Percentiles rank a stretch among this genome's conserved stretches.
Conservation (phyloP, 1,284 basidiomycete species). For the Bondarzewia mesenterica region DNA sequence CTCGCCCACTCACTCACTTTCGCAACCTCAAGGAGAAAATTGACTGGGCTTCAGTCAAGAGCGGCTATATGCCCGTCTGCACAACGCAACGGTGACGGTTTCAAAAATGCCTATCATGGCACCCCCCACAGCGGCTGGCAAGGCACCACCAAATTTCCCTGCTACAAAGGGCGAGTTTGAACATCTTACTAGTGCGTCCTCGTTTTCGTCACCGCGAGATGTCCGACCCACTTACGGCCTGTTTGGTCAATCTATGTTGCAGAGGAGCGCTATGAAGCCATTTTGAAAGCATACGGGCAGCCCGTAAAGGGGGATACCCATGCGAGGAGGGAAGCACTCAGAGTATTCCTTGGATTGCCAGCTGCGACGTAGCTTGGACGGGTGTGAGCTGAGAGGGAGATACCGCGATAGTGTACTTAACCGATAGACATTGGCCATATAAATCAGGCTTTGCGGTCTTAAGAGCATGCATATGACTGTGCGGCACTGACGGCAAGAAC, state of each 20-base stretch:
- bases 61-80: constrained; percentile 27
- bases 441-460: too few relatives aligned
- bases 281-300: constrained; percentile 27
- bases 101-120: constrained; percentile 25
- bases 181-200: constrained; percentile 26
- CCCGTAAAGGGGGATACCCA: constrained; percentile 27
- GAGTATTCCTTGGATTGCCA: constrained; percentile 30
- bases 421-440: neutral
- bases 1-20: neutral
- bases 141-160: constrained; percentile 27
- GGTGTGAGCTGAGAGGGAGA: too few relatives aligned
- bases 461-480: too few relatives aligned
- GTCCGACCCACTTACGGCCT: neutral
- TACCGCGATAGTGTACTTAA: neutral
- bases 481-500: too few relatives aligned
- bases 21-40: neutral
- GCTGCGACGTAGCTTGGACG: too few relatives aligned
- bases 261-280: constrained; percentile 32
- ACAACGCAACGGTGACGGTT: constrained; percentile 23
- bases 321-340: constrained; percentile 28
- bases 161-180: constrained; percentile 33
- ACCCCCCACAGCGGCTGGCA: constrained; percentile 24
- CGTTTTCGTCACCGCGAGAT: neutral
- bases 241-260: too few relatives aligned
- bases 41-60: constrained; percentile 20